Conservation (phyloP, 306 rosid species). For the Hippophae gyantsensis region DNA sequence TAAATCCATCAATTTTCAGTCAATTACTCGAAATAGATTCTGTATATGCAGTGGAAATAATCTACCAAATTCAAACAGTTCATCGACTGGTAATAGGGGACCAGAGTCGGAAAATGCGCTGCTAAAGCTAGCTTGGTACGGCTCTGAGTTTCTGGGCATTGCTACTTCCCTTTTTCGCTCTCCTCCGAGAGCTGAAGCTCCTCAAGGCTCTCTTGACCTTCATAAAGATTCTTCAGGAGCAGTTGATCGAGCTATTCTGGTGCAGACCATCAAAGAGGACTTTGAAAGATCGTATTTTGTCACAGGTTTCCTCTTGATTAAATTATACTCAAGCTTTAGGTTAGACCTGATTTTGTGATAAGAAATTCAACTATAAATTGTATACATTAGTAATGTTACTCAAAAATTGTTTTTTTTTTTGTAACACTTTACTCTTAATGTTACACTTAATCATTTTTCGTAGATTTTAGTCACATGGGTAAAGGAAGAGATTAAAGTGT, state of each 20-base stretch:
- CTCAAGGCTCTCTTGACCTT: constrained; percentile 34
- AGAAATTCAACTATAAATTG: background rate
- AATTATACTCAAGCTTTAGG: background rate
- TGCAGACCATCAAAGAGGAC: constrained; percentile 43
- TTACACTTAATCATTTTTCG: no score
- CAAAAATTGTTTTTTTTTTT: no score
- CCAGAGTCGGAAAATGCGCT: constrained; percentile 46
- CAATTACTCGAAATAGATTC: constrained; percentile 18
- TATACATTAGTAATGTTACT: background rate
- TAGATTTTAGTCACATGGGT: no score
- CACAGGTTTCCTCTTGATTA: constrained; percentile 30
- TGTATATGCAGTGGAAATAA: constrained; percentile 44
- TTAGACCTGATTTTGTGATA: background rate
- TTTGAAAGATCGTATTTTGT: constrained; percentile 51
- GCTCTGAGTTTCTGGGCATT: constrained; percentile 82
- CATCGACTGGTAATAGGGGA: constrained; percentile 21
- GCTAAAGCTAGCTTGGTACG: constrained; percentile 78
- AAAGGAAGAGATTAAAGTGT: no score
- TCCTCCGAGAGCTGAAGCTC: constrained; percentile 13
- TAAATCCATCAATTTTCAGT: constrained; percentile 15
- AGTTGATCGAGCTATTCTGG: constrained; percentile 42
- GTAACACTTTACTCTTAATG: no score
- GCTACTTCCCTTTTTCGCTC: constrained; percentile 64
- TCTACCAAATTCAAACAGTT: constrained; percentile 14
- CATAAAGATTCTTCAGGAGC: constrained; percentile 30